A percentile compares a stretch with the other conserved stretches of the same genome.
phyloP scores from a whole-genome alignment of 768 basidiomycete genomes.

The Boletus rex-veris region DNA sequence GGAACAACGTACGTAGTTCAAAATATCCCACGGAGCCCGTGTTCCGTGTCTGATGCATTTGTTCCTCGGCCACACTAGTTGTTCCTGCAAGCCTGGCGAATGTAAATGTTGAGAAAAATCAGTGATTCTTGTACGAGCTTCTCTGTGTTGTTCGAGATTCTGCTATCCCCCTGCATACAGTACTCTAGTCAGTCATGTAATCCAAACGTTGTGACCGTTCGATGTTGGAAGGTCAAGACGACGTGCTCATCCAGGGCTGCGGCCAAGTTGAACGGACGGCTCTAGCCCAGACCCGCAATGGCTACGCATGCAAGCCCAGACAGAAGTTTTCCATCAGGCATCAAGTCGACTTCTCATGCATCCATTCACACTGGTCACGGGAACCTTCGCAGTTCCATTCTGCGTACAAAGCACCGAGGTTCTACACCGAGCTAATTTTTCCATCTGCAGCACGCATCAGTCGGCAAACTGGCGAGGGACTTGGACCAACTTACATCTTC shows the following conservation, averaged over 20 bases:
- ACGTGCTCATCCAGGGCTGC: no score
- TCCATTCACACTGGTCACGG: neutral
- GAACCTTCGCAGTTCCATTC: neutral
- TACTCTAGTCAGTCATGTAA: neutral
- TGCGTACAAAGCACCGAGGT: neutral
- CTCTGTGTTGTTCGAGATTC: neutral
- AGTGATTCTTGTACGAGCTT: no score
- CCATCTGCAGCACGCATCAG: conserved; percentile 23
- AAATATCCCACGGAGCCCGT: no score
- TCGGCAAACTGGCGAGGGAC: neutral
- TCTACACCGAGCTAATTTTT: conserved; percentile 22
- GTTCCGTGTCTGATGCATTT: neutral
- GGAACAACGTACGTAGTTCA: conserved; percentile 11
- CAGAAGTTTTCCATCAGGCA: neutral
- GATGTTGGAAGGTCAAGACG: neutral
- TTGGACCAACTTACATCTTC: conserved; percentile 70
- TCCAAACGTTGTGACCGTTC: neutral
- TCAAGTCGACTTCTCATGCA: neutral
- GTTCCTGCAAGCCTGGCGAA: conserved; percentile 14
- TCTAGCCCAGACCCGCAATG: no score
- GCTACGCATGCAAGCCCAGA: neutral
- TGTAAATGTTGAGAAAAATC: conserved; percentile 9
- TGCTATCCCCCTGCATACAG: neutral
- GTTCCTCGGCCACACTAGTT: neutral
- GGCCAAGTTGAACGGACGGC: no score